phyloP scores from a whole-genome alignment of 1,139 yeast genomes.

The Suhomyces taliae region DNA sequence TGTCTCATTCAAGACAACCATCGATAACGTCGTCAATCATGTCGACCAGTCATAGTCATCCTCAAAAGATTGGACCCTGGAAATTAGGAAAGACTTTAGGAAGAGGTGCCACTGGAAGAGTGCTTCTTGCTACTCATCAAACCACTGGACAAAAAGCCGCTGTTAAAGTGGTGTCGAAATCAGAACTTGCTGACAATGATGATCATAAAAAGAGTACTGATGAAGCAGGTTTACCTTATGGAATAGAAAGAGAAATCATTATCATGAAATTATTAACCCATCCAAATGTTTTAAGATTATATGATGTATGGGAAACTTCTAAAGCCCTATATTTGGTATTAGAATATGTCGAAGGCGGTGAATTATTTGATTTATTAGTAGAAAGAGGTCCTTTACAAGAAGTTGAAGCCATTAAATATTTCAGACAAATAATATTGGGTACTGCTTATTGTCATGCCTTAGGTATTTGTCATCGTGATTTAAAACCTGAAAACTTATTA shows the following conservation, averaged over 20 bases:
- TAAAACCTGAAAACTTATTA: slow-evolving; percentile 75
- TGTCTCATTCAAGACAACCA: slow-evolving; percentile 45
- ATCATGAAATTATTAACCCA: slow-evolving; percentile 79
- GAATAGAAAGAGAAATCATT: slow-evolving; percentile 79
- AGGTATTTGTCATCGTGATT: slow-evolving; percentile 79
- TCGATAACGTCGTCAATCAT: slow-evolving; percentile 40
- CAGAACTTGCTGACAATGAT: slow-evolving; percentile 48
- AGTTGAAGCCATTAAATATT: slow-evolving; percentile 69
- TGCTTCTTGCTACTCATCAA: slow-evolving; percentile 68
- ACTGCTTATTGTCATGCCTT: slow-evolving; percentile 82
- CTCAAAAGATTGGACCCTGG: slow-evolving; percentile 74
- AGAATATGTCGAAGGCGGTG: slow-evolving; percentile 85
- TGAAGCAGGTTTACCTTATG: slow-evolving; percentile 64
- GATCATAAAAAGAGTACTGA: slow-evolving; percentile 37
- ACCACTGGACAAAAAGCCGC: slow-evolving; percentile 76
- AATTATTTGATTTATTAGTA: slow-evolving; percentile 70
- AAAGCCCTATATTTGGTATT: slow-evolving; percentile 71
- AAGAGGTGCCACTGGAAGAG: slow-evolving; percentile 81
- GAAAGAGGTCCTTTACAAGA: slow-evolving; percentile 82
- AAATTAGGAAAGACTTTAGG: slow-evolving; percentile 76
- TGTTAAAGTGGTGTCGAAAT: slow-evolving; percentile 74
- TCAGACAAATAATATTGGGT: slow-evolving; percentile 72
- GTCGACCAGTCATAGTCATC: slow-evolving; percentile 38
- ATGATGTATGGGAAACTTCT: slow-evolving; percentile 84
- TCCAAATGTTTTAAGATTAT: slow-evolving; percentile 71